Conservation (phyloP, 2,329 filamentous ascomycete species). For the Thelonectria blattea region DNA sequence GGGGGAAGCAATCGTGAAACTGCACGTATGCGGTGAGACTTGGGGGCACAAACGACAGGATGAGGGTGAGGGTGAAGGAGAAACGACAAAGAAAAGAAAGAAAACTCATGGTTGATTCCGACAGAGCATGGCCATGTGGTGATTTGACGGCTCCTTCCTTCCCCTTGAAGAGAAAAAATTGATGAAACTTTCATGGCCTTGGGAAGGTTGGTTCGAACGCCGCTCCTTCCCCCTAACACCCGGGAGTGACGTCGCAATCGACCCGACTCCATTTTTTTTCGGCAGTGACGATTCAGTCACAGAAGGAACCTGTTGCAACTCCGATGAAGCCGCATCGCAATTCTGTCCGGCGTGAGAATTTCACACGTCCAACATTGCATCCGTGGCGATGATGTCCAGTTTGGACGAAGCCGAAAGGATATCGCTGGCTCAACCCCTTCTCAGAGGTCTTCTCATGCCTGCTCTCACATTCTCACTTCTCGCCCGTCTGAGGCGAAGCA, state of each 20-base stretch:
- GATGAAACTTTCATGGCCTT: background rate
- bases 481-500: background rate
- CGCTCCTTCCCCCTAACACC: background rate
- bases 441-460: no score
- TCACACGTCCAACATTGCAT: no score
- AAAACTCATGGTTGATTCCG: background rate
- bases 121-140: background rate
- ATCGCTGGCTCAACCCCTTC: no score
- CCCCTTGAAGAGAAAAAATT: background rate
- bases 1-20: conserved; percentile 21
- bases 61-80: background rate
- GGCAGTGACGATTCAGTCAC: no score
- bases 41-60: conserved; percentile 3
- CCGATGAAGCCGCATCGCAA: background rate
- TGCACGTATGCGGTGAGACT: conserved; percentile 26
- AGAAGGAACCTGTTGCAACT: no score
- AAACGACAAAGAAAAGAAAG: background rate
- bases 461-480: no score
- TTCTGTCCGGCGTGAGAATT: no score
- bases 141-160: background rate
- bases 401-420: no score
- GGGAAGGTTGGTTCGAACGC: background rate
- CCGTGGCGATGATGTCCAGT: no score
- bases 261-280: background rate
- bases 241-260: background rate